A percentile compares a stretch with the other conserved stretches of the same genome.
These are phyloP conservation scores for Pseudonitzschia multistriata DNA, from an alignment of 108 stramenopile species.

Conservation along the genomic window DNA sequence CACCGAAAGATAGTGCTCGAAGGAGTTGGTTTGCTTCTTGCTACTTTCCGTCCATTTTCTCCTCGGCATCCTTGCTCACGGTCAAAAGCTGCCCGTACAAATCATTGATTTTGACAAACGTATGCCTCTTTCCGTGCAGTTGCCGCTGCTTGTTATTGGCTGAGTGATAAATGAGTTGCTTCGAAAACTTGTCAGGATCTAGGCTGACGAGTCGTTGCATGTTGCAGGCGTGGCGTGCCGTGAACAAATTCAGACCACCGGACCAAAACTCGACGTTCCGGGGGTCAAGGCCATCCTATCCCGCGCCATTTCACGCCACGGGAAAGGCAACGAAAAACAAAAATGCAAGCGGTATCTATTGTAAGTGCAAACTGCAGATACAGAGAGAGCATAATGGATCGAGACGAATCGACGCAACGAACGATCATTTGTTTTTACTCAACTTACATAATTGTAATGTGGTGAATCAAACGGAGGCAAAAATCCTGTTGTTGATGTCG, in stretches of 20 bases:
- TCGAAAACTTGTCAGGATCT: constrained; percentile 67
- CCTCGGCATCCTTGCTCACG: constrained; percentile 46
- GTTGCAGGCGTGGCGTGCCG: constrained; percentile 54
- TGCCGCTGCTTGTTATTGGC: constrained; percentile 87
- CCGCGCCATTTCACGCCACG: constrained; percentile 8
- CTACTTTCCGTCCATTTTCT: constrained; percentile 18
- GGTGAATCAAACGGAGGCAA: constrained; percentile 76
- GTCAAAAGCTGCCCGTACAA: constrained; percentile 73
- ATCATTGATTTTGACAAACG: constrained; percentile 56
- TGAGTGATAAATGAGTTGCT: constrained; percentile 74
- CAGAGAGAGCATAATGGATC: neutral
- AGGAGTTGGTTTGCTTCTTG: too few relatives aligned
- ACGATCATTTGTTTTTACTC: neutral
- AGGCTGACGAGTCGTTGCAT: constrained; percentile 76
- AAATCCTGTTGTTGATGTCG: constrained; percentile 47
- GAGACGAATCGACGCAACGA: constrained; percentile 9
- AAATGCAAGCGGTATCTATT: neutral
- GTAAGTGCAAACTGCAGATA: neutral
- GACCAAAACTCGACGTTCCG: constrained; percentile 79
- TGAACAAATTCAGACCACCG: constrained; percentile 61
- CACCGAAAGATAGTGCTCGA: too few relatives aligned
- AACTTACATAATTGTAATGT: constrained; percentile 58
- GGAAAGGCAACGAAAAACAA: constrained; percentile 44
- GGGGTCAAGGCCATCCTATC: constrained; percentile 50
- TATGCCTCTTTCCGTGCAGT: constrained; percentile 16